phyloP scores from a whole-genome alignment of 495 filamentous ascomycete genomes.

The Neurospora tetrasperma region DNA sequence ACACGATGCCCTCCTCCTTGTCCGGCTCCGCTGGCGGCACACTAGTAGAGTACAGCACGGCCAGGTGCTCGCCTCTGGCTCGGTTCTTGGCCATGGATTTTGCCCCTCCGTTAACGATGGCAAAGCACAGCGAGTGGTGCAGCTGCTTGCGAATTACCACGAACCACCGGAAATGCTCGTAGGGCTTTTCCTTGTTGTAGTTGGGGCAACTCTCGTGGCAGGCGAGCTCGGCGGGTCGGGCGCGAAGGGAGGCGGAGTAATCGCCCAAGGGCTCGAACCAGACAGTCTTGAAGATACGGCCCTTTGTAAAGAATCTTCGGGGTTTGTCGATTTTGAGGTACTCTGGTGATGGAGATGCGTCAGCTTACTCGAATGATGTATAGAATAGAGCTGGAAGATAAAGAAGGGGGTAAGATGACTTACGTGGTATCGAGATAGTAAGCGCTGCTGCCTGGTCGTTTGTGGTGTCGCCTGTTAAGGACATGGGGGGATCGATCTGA shows the following conservation, averaged over 20 bases:
- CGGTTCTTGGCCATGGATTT: background rate
- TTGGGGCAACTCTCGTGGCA: constrained; percentile 7
- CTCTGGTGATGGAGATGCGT: background rate
- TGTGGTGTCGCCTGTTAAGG: background rate
- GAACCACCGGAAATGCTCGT: constrained; percentile 24
- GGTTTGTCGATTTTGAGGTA: constrained; percentile 21
- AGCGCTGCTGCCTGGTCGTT: background rate
- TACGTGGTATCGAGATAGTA: background rate
- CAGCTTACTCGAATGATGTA: background rate
- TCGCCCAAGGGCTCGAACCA: constrained; percentile 23
- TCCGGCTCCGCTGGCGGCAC: constrained; percentile 17
- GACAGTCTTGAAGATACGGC: constrained; percentile 24
- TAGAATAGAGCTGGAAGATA: background rate
- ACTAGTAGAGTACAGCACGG: constrained; percentile 17
- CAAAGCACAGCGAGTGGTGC: constrained; percentile 25
- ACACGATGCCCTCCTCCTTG: constrained; percentile 15
- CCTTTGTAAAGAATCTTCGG: constrained; percentile 32
- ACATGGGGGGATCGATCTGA: background rate
- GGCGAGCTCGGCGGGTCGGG: constrained; percentile 8
- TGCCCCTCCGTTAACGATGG: constrained; percentile 17
- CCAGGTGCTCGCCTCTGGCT: constrained; percentile 13
- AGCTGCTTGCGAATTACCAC: constrained; percentile 20
- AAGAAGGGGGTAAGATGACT: background rate
- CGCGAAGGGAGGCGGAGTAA: background rate
- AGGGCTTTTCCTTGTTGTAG: constrained; percentile 13